These are phyloP conservation scores for Brassica cretica DNA, from an alignment of 345 rosid genomes.

Conservation along the genomic window DNA sequence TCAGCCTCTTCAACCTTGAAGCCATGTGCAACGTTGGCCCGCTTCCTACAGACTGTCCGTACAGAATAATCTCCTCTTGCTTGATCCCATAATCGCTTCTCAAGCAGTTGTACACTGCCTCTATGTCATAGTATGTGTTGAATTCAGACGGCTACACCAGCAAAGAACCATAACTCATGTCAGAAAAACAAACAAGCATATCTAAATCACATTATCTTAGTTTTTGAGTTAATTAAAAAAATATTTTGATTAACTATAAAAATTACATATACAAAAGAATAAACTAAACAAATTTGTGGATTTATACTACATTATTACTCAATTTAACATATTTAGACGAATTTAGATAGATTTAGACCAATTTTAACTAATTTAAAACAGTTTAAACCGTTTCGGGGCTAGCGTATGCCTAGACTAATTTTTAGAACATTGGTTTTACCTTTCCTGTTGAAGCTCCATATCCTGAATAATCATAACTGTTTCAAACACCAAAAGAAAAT, in stretches of 20 bases:
- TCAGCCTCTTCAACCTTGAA: conserved; percentile 58
- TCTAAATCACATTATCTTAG: neutral
- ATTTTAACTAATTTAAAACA: no score
- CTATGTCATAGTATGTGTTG: conserved; percentile 95
- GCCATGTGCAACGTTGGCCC: conserved; percentile 94
- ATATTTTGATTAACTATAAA: no score
- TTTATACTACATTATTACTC: no score
- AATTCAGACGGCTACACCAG: conserved; percentile 72
- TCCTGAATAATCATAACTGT: conserved; percentile 99
- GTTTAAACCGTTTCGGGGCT: no score
- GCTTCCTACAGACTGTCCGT: conserved; percentile 98
- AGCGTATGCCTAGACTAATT: no score
- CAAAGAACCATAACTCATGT: conserved; percentile 2
- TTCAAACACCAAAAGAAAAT: neutral
- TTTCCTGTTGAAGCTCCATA: conserved; percentile 97
- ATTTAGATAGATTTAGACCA: no score
- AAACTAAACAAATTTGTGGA: no score
- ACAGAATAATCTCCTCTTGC: conserved; percentile 81
- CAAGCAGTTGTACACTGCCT: conserved; percentile 82
- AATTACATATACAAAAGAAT: no score
- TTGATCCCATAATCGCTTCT: conserved; percentile 68
- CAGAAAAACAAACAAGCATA: neutral
- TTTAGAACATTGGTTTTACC: conserved; percentile 38
- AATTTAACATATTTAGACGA: no score
- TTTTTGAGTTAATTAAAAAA: no score